Evolutionary conservation across 306 rosid species (phyloP).

Genomic region (Rosa multiflora): DNA sequence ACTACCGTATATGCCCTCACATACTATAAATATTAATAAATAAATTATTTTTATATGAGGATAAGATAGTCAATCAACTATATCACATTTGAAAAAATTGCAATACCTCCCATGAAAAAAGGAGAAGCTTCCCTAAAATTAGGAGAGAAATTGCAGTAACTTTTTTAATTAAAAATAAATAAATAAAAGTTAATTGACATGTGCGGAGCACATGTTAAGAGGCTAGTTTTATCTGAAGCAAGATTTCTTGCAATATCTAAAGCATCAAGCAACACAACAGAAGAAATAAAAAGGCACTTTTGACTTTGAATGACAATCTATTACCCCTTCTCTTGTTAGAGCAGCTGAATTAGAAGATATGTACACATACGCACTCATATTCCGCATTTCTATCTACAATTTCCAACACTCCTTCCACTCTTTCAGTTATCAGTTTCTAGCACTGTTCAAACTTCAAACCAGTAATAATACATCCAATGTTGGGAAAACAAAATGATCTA

Average conservation of each 20-base stretch:
- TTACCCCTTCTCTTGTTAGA: slow-evolving; percentile 38
- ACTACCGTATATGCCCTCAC: too few species aligned
- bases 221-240: background rate
- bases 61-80: too few species aligned
- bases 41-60: too few species aligned
- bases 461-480: slow-evolving; percentile 11
- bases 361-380: slow-evolving; percentile 46
- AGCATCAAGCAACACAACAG: background rate
- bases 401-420: slow-evolving; percentile 25
- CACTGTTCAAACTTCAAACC: slow-evolving; percentile 38
- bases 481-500: background rate
- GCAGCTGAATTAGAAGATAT: slow-evolving; percentile 34
- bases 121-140: too few species aligned
- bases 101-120: too few species aligned
- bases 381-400: slow-evolving; percentile 55
- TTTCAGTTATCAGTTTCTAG: slow-evolving; percentile 22
- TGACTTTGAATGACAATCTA: slow-evolving; percentile 29
- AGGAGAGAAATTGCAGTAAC: too few species aligned
- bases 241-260: background rate
- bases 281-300: background rate
- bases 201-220: too few species aligned
- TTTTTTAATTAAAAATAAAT: too few species aligned
- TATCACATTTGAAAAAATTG: too few species aligned
- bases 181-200: too few species aligned
- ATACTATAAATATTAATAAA: too few species aligned